Evolutionary conservation across 805 yeast genomes (phyloP).

Genomic region (Candida orba): DNA sequence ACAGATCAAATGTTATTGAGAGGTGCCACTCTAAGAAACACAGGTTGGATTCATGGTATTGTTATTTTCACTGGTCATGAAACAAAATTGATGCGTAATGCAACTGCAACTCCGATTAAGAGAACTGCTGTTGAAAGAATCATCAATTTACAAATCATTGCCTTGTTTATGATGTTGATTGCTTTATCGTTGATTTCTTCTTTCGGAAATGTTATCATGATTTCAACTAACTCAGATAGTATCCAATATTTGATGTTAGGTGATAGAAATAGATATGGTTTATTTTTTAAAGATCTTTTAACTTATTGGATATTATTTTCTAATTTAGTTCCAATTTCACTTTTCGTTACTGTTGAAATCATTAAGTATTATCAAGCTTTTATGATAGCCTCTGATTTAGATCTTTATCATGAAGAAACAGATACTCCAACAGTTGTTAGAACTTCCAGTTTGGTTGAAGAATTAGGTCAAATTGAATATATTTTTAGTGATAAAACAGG

Average conservation of each 20-base stretch:
- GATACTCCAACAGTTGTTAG: slow-evolving; percentile 95
- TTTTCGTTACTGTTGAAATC: slow-evolving; percentile 93
- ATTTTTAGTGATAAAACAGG: slow-evolving; percentile 98
- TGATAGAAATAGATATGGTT: slow-evolving; percentile 56
- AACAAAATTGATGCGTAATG: slow-evolving; percentile 96
- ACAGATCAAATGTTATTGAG: slow-evolving; percentile 91
- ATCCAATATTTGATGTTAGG: slow-evolving; percentile 62
- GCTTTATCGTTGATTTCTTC: slow-evolving; percentile 74
- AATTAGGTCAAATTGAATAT: slow-evolving; percentile 92
- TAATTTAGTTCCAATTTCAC: slow-evolving; percentile 93
- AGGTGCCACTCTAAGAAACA: slow-evolving; percentile 93
- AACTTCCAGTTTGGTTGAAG: slow-evolving; percentile 94
- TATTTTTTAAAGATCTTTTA: slow-evolving; percentile 79
- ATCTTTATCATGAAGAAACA: slow-evolving; percentile 77
- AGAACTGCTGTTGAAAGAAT: slow-evolving; percentile 95
- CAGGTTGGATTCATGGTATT: slow-evolving; percentile 91
- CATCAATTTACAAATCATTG: slow-evolving; percentile 87
- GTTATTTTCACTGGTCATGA: slow-evolving; percentile 97
- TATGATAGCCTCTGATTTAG: slow-evolving; percentile 90
- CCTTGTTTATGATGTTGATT: slow-evolving; percentile 74
- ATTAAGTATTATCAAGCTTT: slow-evolving; percentile 94
- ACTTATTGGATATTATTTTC: slow-evolving; percentile 97
- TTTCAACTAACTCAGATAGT: slow-evolving; percentile 42
- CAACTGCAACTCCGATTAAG: slow-evolving; percentile 97
- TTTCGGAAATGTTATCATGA: slow-evolving; percentile 76